phyloP scores from a whole-genome alignment of 2,329 filamentous ascomycete species.

The Penicillium sp. region DNA sequence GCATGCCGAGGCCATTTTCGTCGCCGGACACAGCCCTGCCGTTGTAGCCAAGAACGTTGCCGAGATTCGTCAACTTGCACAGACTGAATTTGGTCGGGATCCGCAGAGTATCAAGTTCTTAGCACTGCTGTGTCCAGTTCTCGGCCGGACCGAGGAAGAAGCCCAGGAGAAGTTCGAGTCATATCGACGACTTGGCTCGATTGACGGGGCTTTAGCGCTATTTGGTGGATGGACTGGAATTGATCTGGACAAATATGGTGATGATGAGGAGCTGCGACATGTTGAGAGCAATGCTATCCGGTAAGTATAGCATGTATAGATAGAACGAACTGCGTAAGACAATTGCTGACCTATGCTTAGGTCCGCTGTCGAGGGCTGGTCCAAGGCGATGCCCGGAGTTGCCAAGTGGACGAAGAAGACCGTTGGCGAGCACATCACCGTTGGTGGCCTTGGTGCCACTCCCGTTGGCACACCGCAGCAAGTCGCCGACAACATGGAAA shows the following conservation, averaged over 20 bases:
- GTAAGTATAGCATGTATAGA: conserved; percentile 29
- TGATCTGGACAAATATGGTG: conserved; percentile 58
- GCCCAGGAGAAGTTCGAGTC: conserved; percentile 63
- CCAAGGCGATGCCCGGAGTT: conserved; percentile 56
- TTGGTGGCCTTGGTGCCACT: conserved; percentile 66
- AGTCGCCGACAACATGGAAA: conserved; percentile 66
- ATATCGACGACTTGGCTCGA: conserved; percentile 59
- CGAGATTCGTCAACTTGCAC: conserved; percentile 60
- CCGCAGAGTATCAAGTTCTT: conserved; percentile 64
- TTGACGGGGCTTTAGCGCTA: conserved; percentile 66
- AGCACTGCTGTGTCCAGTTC: conserved; percentile 62
- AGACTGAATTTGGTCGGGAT: conserved; percentile 55
- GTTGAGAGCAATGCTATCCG: conserved; percentile 62
- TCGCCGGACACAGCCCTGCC: conserved; percentile 62
- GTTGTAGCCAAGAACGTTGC: conserved; percentile 62
- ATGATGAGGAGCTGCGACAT: conserved; percentile 62
- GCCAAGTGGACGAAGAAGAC: conserved; percentile 71
- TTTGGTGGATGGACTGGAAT: conserved; percentile 75
- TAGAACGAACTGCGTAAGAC: background rate
- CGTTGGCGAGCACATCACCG: conserved; percentile 64
- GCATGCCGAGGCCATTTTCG: conserved; percentile 70
- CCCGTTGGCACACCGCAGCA: conserved; percentile 63
- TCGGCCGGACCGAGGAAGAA: conserved; percentile 65
- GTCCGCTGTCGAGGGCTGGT: conserved; percentile 52
- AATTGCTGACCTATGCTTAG: conserved; percentile 25